These are phyloP conservation scores for Saccharomyces hybrid DNA, from an alignment of 1,139 yeast species.

Conservation along the genomic window DNA sequence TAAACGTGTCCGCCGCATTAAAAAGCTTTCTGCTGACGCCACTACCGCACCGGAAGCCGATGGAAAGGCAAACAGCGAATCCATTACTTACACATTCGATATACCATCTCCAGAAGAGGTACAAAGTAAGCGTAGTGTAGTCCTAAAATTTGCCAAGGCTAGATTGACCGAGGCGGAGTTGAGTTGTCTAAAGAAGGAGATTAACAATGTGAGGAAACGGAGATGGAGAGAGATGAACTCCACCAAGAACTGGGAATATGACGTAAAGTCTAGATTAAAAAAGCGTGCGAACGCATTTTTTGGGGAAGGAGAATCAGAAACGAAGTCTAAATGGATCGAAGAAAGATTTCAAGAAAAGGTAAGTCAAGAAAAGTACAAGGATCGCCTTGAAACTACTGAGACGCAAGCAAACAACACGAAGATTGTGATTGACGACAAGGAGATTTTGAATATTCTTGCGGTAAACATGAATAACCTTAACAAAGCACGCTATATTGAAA, in stretches of 20 bases:
- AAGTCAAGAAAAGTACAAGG: constrained; percentile 41
- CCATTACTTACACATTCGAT: not conserved
- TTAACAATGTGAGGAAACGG: constrained; percentile 76
- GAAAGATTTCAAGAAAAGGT: constrained; percentile 58
- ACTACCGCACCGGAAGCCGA: not conserved
- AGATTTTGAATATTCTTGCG: constrained; percentile 27
- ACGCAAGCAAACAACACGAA: constrained; percentile 1
- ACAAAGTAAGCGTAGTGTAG: constrained; percentile 30
- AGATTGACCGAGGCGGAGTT: constrained; percentile 42
- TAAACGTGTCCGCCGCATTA: not conserved
- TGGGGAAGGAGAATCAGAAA: constrained; percentile 52
- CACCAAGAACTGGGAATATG: constrained; percentile 80
- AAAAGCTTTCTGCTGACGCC: not conserved
- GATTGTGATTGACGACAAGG: constrained; percentile 21
- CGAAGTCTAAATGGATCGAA: constrained; percentile 66
- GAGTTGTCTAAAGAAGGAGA: constrained; percentile 43
- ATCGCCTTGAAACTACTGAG: constrained; percentile 5
- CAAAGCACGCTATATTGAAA: constrained; percentile 25
- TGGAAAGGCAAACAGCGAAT: not conserved
- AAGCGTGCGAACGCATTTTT: constrained; percentile 62
- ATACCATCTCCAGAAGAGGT: constrained; percentile 13
- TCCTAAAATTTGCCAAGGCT: constrained; percentile 23
- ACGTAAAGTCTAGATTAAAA: constrained; percentile 66
- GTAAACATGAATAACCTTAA: constrained; percentile 21
- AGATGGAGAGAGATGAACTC: constrained; percentile 83